Conservation (phyloP, 495 filamentous ascomycete genomes). For the Xylaria grammica region DNA sequence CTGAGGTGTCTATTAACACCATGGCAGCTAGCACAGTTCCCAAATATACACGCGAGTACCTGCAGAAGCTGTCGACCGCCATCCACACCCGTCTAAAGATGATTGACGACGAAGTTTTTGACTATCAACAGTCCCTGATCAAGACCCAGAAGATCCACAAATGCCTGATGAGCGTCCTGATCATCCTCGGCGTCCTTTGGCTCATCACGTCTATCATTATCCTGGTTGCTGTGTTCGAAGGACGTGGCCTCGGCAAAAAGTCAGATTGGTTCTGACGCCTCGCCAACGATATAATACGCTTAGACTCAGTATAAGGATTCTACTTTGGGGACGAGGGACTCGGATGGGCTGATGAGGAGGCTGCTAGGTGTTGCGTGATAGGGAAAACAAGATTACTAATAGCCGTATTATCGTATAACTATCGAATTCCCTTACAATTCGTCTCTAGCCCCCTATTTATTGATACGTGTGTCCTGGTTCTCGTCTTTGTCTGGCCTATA, state of each 20-base stretch:
- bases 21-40: conserved; percentile 3
- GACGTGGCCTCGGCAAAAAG: neutral
- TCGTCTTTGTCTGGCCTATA: too few species aligned
- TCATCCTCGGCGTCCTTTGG: neutral
- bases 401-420: neutral
- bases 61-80: neutral
- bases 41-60: conserved; percentile 19
- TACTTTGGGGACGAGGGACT: neutral
- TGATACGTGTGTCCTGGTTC: neutral
- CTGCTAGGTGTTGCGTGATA: neutral
- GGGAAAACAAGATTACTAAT: neutral
- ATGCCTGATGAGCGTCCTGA: neutral
- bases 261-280: neutral
- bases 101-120: neutral
- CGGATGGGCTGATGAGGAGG: neutral
- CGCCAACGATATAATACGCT: neutral
- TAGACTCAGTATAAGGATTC: too few species aligned
- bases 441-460: neutral
- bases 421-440: neutral
- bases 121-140: neutral
- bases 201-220: neutral
- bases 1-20: neutral
- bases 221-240: neutral
- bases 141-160: neutral
- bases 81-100: neutral